Conservation (phyloP, 2,329 filamentous ascomycete species). For the Pseudofabraea citricarpa region DNA sequence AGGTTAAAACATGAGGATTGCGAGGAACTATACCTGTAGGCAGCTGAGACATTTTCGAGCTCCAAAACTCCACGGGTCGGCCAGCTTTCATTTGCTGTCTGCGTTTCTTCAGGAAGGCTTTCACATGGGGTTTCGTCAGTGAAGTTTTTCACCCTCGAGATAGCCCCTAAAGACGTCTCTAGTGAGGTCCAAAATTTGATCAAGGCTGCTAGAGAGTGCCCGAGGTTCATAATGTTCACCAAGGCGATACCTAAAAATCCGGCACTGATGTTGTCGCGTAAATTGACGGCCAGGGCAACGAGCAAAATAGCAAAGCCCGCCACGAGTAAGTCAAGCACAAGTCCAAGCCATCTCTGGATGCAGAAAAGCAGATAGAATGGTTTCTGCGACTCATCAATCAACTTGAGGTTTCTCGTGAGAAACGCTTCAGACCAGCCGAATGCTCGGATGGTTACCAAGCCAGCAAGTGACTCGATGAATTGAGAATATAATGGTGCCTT, state of each 20-base stretch:
- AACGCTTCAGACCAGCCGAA: slow-evolving; percentile 35
- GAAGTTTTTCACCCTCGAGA: slow-evolving; percentile 13
- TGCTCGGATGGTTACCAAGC: slow-evolving; percentile 38
- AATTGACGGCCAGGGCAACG: slow-evolving; percentile 25
- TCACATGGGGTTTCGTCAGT: slow-evolving; percentile 2
- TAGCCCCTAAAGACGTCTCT: slow-evolving; percentile 20
- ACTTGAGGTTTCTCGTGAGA: slow-evolving; percentile 31
- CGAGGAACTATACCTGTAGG: slow-evolving; percentile 23
- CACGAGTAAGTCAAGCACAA: slow-evolving; percentile 30
- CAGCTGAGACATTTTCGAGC: slow-evolving; percentile 23
- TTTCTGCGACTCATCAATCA: slow-evolving; percentile 48
- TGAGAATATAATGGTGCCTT: slow-evolving; percentile 38
- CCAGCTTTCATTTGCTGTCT: slow-evolving; percentile 10
- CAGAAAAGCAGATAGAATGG: slow-evolving; percentile 53
- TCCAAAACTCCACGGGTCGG: slow-evolving; percentile 23
- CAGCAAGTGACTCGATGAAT: slow-evolving; percentile 38
- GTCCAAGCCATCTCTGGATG: slow-evolving; percentile 52
- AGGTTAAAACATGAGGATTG: too few relatives aligned
- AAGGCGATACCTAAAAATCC: slow-evolving; percentile 24
- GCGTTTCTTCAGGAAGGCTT: slow-evolving; percentile 7
- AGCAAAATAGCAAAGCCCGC: slow-evolving; percentile 25
- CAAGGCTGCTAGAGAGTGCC: slow-evolving; percentile 11
- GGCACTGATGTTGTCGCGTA: slow-evolving; percentile 16
- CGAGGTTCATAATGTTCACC: slow-evolving; percentile 21
- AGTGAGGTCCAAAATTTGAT: slow-evolving; percentile 18